Base-by-base conservation (phyloP, 2,329 filamentous ascomycete genomes). In the Chalaropsis ovoidea region DNA sequence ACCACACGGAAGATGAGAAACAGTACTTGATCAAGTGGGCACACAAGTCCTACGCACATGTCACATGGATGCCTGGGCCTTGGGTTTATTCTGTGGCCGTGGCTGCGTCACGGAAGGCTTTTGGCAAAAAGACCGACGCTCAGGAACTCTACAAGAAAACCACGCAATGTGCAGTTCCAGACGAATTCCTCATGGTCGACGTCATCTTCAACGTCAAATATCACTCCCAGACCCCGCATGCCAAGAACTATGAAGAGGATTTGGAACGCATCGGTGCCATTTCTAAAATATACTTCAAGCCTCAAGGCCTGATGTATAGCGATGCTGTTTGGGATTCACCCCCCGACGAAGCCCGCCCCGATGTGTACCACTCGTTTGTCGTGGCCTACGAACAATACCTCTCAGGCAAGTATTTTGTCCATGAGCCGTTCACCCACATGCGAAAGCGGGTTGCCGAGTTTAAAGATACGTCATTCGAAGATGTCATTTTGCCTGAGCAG, bases 1-100 rank as follows among this genome's bases (percentile, higher is more conserved):
- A 94, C 71, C 61, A 75, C 41, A 62, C 61, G 11, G 76, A 78
- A 42, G 87, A 90, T 65, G 80, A 88, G n/a, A 92, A 92, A 69
- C 90, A 96, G 70, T 99, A 97, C 71, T 81, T 99, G 1, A 77
- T 99, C 70, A 96, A 94, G 73, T 97, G 92, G 90, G 85, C 88
- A 56, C 79, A 80, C 0, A 80, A 83, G 65, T 96, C 93, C 0
- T 95, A 96, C 71, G 87, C 86, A 69, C 86, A 89, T 69, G 90
- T 89, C 64, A 80, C 79, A 6, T 99, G 95, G 94, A 88, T 90
- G 81, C 85, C 90, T 10, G 94, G 93, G 13, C 81, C 87, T 17
- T 99, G 94, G 94, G 82, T 95, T 0, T 93, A 84, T 79, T 90
- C 91, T 5, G 80, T 87, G 10, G 82, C 83, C 17, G 8, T 10